Evolutionary conservation across 2,329 filamentous ascomycete genomes (phyloP), one percentile per base, ranked within the genome.

Genomic region (Ceratocystis alfenasii): DNA sequence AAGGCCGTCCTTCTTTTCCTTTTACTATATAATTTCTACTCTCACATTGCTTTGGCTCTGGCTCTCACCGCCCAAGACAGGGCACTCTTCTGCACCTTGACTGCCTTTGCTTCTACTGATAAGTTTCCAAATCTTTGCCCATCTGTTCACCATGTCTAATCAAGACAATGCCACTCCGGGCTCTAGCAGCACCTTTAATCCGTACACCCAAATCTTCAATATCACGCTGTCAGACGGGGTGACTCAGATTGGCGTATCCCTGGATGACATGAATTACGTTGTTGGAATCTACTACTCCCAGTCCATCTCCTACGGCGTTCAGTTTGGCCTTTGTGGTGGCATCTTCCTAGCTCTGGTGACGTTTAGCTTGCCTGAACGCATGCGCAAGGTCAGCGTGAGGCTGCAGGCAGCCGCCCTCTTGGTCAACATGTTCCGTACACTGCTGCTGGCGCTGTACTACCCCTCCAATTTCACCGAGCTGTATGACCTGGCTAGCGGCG

Each of bases 291-390:
- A 73, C 50, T 68, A 74, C 69, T 75, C 73, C 70, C 73, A 76
- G 30, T 73, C 72, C 72, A 84, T 89, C 77, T 87, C 85, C 75
- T 89, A 87, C 72, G 86, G 83, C 64, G 76, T 81, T 20, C 88
- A 93, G 73, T 79, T 91, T 63, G 89, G 89, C 36, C 83, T 87
- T 28, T 83, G 82, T 60, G 69, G 86, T 66, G 75, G 87, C 68
- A 82, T 90, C 71, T 77, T 92, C 20, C 70, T 87, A 55, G 78
- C 88, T 36, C 76, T 92, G 2, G 75, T 90, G 10, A 71, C 87
- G 67, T 80, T 92, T 73, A 91, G 88, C 0, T 83, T 83, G 22
- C 73, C 78, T 0, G 78, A 83, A 69, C 90, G 89, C 73, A 82
- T 88, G 68, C 76, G 77, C 64, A 86, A 86, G 1, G 72, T 78